These are phyloP conservation scores for Arthonia radiata DNA, from an alignment of 495 filamentous ascomycete genomes.

Conservation along the genomic window DNA sequence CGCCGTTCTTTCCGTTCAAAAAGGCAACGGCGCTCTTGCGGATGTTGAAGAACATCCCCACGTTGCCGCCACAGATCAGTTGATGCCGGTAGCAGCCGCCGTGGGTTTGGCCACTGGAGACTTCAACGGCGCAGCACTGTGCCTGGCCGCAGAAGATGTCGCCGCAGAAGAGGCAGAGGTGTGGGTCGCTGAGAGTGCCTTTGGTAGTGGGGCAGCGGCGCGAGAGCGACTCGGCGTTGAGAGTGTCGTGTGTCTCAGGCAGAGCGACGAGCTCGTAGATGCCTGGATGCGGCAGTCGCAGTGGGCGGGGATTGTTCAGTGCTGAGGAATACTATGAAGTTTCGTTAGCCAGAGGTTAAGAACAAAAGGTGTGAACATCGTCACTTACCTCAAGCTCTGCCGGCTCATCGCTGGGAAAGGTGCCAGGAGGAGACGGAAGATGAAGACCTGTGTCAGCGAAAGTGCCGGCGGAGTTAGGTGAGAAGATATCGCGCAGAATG, in stretches of 20 bases:
- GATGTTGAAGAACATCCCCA: slow-evolving; percentile 87
- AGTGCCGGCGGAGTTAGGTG: too few relatives aligned
- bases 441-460: too few relatives aligned
- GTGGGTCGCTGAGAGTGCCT: slow-evolving; percentile 71
- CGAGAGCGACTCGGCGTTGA: slow-evolving; percentile 76
- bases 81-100: neutral
- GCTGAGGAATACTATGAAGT: too few relatives aligned
- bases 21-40: slow-evolving; percentile 80
- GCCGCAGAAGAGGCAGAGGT: slow-evolving; percentile 83
- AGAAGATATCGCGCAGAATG: too few relatives aligned
- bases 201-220: slow-evolving; percentile 69
- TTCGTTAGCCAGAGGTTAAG: too few relatives aligned
- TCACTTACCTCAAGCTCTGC: too few relatives aligned
- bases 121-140: slow-evolving; percentile 40
- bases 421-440: too few relatives aligned
- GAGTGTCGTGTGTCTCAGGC: slow-evolving; percentile 71
- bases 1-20: slow-evolving; percentile 55
- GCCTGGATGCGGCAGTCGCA: slow-evolving; percentile 50
- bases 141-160: slow-evolving; percentile 89
- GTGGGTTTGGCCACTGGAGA: neutral
- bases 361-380: too few relatives aligned
- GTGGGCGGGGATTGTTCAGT: too few relatives aligned
- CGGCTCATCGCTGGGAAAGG: too few relatives aligned
- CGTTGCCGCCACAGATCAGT: slow-evolving; percentile 31
- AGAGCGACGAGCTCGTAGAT: slow-evolving; percentile 88